Evolutionary conservation across 129 eudicot species (phyloP), one percentile per base, ranked within the genome.

Genomic region (Flaveria linearis): DNA sequence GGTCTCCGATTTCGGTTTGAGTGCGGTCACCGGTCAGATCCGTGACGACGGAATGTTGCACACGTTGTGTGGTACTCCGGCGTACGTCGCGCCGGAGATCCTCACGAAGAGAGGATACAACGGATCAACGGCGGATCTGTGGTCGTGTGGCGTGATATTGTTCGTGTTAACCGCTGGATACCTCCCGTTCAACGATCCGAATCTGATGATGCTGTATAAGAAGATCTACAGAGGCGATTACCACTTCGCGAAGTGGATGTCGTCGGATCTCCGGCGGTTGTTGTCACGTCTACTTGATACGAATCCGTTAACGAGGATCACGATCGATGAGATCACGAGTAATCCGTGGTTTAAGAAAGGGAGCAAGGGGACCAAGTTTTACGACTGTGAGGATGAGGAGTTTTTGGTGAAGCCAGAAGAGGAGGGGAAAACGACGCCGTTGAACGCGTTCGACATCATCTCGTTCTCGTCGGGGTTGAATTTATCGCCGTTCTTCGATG

Each of bases 41-140:
- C 83, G 83, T 25, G 67, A 83, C 23, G 97, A 86, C 70, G 93
- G 91, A 0, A 57, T 84, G 60, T 63, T 92, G 4, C 96, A 88
- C 76, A 90, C 98, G 0, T 83, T 92, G 2, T 92, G 97, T 28
- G 97, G 97, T 2, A 89, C 96, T 0, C 96, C 96, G 28, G 93
- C 97, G 1, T 92, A 92, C 30, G 97, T 87, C 8, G 93, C 97
- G 4, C 97, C 97, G 1, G 97, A 92, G 86, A 82, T 92, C 26
- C 80, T 90, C 5, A 56, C 91, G 4, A 88, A 81, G 62, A 83
- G 74, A 69, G 98, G 98, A 10, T 92, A 92, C 68, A 83, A 90
- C 49, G 96, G 98, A 23, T 82, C 86, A 7, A 86, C 76, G 73
- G 83, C 87, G 9, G 98, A 92, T 73, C 60, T 92, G 13, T 92